Base-by-base conservation (phyloP, 495 filamentous ascomycete genomes). In the Penicillium crystallinum region DNA sequence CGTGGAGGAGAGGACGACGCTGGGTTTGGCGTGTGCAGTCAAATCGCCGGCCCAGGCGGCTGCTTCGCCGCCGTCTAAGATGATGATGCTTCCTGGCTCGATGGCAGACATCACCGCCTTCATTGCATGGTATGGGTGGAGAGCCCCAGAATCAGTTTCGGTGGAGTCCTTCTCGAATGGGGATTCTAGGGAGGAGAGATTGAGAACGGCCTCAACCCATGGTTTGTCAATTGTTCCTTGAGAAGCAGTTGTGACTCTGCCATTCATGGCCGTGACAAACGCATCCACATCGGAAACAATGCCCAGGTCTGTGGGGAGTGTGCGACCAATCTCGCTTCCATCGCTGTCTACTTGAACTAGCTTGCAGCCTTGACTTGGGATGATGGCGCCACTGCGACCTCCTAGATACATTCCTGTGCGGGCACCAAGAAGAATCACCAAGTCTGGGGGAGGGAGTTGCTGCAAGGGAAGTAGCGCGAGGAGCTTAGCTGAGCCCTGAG, bases 381-480 rank as follows among this genome's bases (percentile, higher is more conserved):
- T 62, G 21, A 67, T 61, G 18, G 57, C 57, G 8, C 59, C 55
- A 46, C 54, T 59, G 17, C 57, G 57, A 12, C 61, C 57, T 3
- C 48, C 61, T 2, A 67, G 57, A 25, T 56, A 64, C 64, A 67
- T 64, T 15, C 64, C 64, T 15, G 64, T 67, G 35, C 64, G 49
- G 0, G 64, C 55, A 18, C 64, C 64, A 2, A 67, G 56, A 1
- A 67, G 61, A 2, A 64, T 15, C 6, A 64, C 34, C 7, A 67
- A 46, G 37, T 67, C 64, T 25, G 64, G 61, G 10, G 36, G 23
- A 0, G 55, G 15, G 0, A 55, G 12, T 11, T 57, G 30, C 0
- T 55, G 54, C 14, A 58, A 37, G 1, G 45, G 44, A 2, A 67
- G 55, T n/a, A 52, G 57, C 0, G 53, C 58, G 2, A 61, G 34